These are phyloP conservation scores for Eimeria brunetti DNA, from an alignment of 169 alveolate species.

Conservation along the genomic window DNA sequence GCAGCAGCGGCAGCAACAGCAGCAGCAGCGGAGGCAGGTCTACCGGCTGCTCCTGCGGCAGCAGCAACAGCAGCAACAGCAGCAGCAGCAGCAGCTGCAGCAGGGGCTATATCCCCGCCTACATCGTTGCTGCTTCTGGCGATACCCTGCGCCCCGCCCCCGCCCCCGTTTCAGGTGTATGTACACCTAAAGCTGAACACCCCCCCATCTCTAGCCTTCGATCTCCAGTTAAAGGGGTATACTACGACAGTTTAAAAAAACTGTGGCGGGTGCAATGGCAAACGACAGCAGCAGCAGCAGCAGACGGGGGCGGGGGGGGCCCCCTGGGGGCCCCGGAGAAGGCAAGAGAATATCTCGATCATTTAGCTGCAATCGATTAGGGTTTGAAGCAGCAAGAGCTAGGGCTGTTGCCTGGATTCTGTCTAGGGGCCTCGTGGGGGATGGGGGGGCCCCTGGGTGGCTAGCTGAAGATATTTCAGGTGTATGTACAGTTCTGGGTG, in stretches of 20 bases:
- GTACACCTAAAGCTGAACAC: not conserved
- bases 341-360: conserved; percentile 57
- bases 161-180: not conserved
- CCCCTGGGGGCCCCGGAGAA: conserved; percentile 28
- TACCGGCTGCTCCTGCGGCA: not conserved
- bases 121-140: not conserved
- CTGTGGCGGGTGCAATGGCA: conserved; percentile 76
- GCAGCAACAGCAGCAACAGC: not conserved
- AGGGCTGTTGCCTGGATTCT: conserved; percentile 74
- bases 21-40: not conserved
- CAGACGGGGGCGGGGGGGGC: conserved; percentile 4
- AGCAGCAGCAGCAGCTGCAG: conserved; percentile 16
- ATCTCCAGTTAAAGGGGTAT: conserved; percentile 69
- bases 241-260: conserved; percentile 63
- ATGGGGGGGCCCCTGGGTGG: conserved; percentile 18
- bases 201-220: not conserved
- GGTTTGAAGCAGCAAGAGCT: conserved; percentile 69
- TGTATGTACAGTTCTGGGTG: conserved; percentile 9
- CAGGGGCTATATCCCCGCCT: not conserved
- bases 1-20: conserved; percentile 20
- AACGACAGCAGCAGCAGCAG: conserved; percentile 5
- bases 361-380: conserved; percentile 69
- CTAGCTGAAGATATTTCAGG: not conserved
- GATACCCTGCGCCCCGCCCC: not conserved
- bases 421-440: conserved; percentile 68